A percentile compares a stretch with the other conserved stretches of the same genome.
Evolutionary conservation across 345 rosid genomes (phyloP).

Genomic region (Rhizophora apiculata): DNA sequence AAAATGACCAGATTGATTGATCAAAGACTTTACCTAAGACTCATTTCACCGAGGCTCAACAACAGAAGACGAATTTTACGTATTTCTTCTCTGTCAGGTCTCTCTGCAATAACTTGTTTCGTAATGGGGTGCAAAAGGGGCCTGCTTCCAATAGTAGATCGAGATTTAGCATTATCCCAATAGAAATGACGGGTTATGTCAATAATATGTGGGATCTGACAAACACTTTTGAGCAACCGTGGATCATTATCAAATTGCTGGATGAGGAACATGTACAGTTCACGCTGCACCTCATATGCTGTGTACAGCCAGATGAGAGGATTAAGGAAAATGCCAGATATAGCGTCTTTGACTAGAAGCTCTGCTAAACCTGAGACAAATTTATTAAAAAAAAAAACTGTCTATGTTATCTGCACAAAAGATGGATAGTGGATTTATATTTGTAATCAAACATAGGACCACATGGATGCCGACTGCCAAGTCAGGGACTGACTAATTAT

Average conservation of each 20-base stretch:
- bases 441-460: too few relatives aligned
- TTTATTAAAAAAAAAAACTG: neutral
- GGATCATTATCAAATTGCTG: conserved; percentile 87
- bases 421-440: neutral
- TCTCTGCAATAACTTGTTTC: conserved; percentile 54
- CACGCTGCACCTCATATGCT: conserved; percentile 83
- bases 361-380: conserved; percentile 61
- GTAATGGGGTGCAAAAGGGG: conserved; percentile 73
- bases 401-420: conserved; percentile 6
- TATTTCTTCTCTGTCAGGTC: conserved; percentile 78
- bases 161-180: conserved; percentile 76
- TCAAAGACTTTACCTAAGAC: conserved; percentile 59
- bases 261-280: conserved; percentile 86
- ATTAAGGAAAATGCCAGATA: conserved; percentile 81
- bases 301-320: conserved; percentile 86
- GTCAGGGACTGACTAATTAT: neutral
- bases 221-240: conserved; percentile 65
- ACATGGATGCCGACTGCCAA: neutral
- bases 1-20: neutral
- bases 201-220: conserved; percentile 72
- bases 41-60: conserved; percentile 96
- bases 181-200: conserved; percentile 77
- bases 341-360: conserved; percentile 76
- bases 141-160: conserved; percentile 61
- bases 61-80: conserved; percentile 91